Evolutionary conservation across 805 yeast species (phyloP).

Genomic region (Barnettozyma sucrosica): DNA sequence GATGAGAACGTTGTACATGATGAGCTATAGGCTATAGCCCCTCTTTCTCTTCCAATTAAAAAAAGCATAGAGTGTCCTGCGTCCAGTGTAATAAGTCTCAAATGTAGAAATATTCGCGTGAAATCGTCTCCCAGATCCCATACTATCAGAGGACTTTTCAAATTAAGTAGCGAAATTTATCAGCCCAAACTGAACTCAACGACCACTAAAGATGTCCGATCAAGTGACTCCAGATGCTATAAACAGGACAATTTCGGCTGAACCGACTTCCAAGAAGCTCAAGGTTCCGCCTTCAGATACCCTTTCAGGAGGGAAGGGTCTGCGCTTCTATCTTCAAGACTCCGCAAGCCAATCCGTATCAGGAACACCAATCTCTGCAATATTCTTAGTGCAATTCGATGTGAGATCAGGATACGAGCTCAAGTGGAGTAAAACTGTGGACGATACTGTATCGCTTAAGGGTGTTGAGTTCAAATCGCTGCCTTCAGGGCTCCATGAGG

Average conservation of each 20-base stretch:
- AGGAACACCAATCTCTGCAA: constrained; percentile 32
- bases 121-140: background rate
- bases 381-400: constrained; percentile 48
- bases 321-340: constrained; percentile 8
- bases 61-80: background rate
- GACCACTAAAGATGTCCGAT: background rate
- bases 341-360: constrained; percentile 2
- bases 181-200: background rate
- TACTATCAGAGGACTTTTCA: too few species aligned
- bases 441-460: constrained; percentile 28
- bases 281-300: background rate
- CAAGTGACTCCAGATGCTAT: background rate
- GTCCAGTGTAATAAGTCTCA: background rate
- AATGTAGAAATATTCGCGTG: background rate
- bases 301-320: constrained; percentile 4
- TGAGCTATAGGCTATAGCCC: background rate
- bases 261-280: background rate
- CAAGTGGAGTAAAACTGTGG: constrained; percentile 35
- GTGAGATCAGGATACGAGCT: constrained; percentile 44
- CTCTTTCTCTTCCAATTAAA: background rate
- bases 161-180: background rate
- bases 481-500: constrained; percentile 63
- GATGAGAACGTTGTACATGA: background rate
- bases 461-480: constrained; percentile 58
- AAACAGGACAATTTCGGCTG: background rate